phyloP scores from a whole-genome alignment of 2,329 filamentous ascomycete species.

The Colletotrichum echinochloae region DNA sequence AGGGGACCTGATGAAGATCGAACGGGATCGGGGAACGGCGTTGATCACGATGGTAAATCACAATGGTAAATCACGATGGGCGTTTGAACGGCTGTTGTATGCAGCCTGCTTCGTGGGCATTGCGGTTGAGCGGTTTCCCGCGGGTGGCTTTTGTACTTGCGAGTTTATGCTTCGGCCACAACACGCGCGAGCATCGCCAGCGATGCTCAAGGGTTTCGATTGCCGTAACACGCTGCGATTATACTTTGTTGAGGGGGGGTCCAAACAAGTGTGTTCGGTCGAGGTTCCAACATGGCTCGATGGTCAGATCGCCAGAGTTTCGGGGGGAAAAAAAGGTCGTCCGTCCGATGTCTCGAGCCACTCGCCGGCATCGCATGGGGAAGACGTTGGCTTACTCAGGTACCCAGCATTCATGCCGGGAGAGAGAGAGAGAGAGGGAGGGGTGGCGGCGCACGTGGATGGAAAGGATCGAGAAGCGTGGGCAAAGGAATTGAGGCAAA shows the following conservation, averaged over 20 bases:
- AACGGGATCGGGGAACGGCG: neutral
- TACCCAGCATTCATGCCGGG: neutral
- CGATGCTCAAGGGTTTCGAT: too few relatives aligned
- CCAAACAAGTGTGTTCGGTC: neutral
- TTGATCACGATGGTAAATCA: neutral
- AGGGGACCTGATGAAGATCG: neutral
- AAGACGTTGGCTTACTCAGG: conserved; percentile 12
- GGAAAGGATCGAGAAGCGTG: neutral
- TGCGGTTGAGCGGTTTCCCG: too few relatives aligned
- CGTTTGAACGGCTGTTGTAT: neutral
- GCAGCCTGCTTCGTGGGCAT: too few relatives aligned
- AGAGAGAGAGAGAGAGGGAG: too few relatives aligned
- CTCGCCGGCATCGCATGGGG: too few relatives aligned
- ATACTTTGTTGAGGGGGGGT: too few relatives aligned
- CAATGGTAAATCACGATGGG: neutral
- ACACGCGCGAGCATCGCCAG: too few relatives aligned
- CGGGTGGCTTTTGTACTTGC: too few relatives aligned
- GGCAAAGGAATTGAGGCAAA: neutral
- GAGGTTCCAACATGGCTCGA: neutral
- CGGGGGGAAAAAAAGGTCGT: too few relatives aligned
- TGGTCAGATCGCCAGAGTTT: neutral
- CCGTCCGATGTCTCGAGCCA: conserved; percentile 20
- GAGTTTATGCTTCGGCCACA: too few relatives aligned
- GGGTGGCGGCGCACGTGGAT: neutral
- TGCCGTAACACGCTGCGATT: too few relatives aligned